Percentiles rank a stretch among this genome's conserved stretches.
Conservation (phyloP, 2,329 filamentous ascomycete genomes). For the Plenodomus biglobosus region DNA sequence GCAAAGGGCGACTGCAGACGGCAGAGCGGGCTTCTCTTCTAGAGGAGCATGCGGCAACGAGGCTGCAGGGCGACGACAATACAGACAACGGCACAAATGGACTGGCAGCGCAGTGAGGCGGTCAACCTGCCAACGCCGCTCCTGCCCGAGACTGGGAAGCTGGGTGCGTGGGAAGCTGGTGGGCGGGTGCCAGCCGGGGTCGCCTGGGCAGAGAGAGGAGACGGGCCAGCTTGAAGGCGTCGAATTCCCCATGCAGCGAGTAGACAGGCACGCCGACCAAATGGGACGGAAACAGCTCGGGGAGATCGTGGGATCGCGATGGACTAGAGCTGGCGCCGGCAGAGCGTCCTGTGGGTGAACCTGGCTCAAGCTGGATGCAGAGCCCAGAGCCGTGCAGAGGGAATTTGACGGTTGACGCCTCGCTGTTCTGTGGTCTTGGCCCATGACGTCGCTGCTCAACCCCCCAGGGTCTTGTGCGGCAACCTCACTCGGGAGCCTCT, state of each 20-base stretch:
- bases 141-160: not conserved
- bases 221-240: conserved; percentile 1
- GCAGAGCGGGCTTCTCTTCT: not conserved
- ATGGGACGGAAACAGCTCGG: not conserved
- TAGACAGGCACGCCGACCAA: not conserved
- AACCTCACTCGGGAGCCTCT: no score
- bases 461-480: no score
- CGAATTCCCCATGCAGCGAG: not conserved
- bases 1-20: not conserved
- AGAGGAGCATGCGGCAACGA: not conserved
- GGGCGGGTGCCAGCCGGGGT: not conserved
- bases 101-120: not conserved
- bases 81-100: not conserved
- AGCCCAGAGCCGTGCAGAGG: not conserved
- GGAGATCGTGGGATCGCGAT: not conserved
- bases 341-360: not conserved
- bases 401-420: not conserved
- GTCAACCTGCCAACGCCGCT: not conserved
- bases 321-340: not conserved
- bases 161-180: not conserved
- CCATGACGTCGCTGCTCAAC: not conserved
- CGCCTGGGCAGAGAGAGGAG: conserved; percentile 6
- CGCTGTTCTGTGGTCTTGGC: not conserved
- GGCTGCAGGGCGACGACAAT: not conserved
- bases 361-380: not conserved